Conservation (phyloP, 2,329 filamentous ascomycete species). For the Phoma herbarum region DNA sequence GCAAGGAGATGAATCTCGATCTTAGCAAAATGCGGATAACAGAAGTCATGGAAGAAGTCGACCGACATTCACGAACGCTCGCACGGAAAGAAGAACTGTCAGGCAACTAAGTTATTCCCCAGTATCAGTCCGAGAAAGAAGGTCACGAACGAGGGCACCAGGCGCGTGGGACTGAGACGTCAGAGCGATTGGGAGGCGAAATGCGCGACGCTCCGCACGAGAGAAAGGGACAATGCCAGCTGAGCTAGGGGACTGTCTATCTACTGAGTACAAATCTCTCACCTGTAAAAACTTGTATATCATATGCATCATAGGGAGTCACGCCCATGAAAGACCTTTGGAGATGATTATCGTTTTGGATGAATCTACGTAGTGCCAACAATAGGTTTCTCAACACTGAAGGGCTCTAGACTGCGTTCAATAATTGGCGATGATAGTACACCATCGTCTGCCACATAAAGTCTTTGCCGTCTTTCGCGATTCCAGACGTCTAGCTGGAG, state of each 20-base stretch:
- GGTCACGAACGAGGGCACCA: not conserved
- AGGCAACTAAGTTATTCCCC: constrained; percentile 45
- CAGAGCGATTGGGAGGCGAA: not conserved
- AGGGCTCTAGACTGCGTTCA: not conserved
- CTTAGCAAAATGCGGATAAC: constrained; percentile 83
- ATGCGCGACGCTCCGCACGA: not conserved
- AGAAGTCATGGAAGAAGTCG: constrained; percentile 86
- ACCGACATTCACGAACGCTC: constrained; percentile 84
- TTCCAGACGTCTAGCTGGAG: constrained; percentile 51
- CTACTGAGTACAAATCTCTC: not conserved
- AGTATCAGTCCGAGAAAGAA: not conserved
- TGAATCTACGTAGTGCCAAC: constrained; percentile 29
- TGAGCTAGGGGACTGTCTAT: not conserved
- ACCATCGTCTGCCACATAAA: constrained; percentile 3
- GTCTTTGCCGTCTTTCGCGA: not conserved
- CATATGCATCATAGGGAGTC: constrained; percentile 40
- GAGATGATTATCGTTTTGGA: constrained; percentile 25
- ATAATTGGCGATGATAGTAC: constrained; percentile 2
- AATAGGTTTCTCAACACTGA: constrained; percentile 16
- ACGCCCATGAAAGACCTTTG: constrained; percentile 23
- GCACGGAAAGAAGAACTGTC: constrained; percentile 83
- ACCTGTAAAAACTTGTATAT: constrained; percentile 26
- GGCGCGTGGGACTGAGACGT: no score
- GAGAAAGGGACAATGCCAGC: not conserved
- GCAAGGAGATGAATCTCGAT: constrained; percentile 86